Conservation (phyloP, 1,284 basidiomycete species). For the Trametes sp. region DNA sequence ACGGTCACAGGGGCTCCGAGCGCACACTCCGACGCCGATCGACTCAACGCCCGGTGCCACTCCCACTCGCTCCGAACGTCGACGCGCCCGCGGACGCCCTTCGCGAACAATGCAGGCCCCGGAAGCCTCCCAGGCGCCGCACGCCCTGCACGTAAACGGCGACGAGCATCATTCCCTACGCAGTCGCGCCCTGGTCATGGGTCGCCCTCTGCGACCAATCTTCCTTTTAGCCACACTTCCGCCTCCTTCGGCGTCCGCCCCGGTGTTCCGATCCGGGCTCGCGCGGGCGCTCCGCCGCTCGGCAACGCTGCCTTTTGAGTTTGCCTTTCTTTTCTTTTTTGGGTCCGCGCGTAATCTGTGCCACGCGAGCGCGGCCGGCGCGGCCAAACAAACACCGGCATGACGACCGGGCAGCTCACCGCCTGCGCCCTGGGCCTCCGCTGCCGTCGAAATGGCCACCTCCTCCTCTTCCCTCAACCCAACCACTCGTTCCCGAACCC, state of each 20-base stretch:
- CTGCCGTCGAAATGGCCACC: conserved; percentile 39
- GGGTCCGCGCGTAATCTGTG: background rate
- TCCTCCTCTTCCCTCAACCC: conserved; percentile 44
- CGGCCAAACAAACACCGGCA: conserved; percentile 37
- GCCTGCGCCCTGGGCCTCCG: conserved; percentile 21
- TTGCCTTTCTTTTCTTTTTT: background rate
- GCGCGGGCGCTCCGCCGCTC: conserved; percentile 22
- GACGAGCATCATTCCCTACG: conserved; percentile 26
- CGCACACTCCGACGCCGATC: conserved; percentile 28
- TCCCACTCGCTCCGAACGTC: conserved; percentile 4
- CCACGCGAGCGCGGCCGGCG: conserved; percentile 21
- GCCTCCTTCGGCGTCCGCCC: conserved; percentile 21
- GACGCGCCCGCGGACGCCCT: conserved; percentile 1
- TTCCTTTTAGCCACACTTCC: conserved; percentile 14
- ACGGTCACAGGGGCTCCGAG: conserved; percentile 28
- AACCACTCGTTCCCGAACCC: conserved; percentile 87
- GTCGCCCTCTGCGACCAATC: background rate
- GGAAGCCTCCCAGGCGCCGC: conserved; percentile 17
- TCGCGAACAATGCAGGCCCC: conserved; percentile 24
- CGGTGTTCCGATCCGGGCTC: conserved; percentile 15
- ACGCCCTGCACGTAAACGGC: conserved; percentile 24
- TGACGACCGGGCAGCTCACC: conserved; percentile 35
- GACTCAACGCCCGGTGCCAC: conserved; percentile 16
- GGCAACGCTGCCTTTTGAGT: background rate
- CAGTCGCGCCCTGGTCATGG: conserved; percentile 25